Evolutionary conservation across 495 filamentous ascomycete species (phyloP), one percentile per base, ranked within the genome.

Genomic region (Saxophila tyrrhenica): DNA sequence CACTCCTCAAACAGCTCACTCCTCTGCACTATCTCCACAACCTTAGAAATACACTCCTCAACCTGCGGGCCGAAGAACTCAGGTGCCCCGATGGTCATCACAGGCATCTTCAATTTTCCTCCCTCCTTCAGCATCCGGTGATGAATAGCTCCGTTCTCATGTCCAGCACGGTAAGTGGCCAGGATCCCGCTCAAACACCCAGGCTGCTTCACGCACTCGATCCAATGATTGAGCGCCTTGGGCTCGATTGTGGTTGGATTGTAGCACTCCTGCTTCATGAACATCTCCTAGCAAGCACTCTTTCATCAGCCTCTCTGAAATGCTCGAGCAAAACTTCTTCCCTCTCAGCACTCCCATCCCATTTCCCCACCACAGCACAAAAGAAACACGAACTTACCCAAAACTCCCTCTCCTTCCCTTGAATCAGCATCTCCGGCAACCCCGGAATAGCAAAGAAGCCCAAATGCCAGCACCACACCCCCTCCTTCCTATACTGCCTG

Each of bases 231-330:
- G 15, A 57, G 48, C 10, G 54, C 54, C 9, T 21, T 16, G 10
- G 47, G 47, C 19, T 32, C 35, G 47, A 57, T 57, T 1, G 38
- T n/a, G 24, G 54, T 45, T 1, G 54, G 54, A 25, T 57, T 51
- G 48, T 57, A 51, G 48, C 54, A 57, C 39, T 57, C 54, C 29
- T 44, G 39, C 21, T 57, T 51, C 22, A 57, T 57, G 54, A 57
- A 57, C 48, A 51, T 51, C 25, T 50, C 45, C 45, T 48, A 17
- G 5, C 42, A 44, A 7, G 22, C 13, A 13, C 13, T 13, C 5
- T 35, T 13, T 35, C 29, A 35, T 35, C 29, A 35, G 29, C 29
- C 5, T 35, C 29, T 35, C 29, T 13, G 7, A 35, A 7, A 35
- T 35, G 13, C n/a, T n/a, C n/a, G n/a, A n/a, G n/a, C n/a, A n/a